These are phyloP conservation scores for Agastache rugosa DNA, from an alignment of 257 asterid species.

Conservation along the genomic window DNA sequence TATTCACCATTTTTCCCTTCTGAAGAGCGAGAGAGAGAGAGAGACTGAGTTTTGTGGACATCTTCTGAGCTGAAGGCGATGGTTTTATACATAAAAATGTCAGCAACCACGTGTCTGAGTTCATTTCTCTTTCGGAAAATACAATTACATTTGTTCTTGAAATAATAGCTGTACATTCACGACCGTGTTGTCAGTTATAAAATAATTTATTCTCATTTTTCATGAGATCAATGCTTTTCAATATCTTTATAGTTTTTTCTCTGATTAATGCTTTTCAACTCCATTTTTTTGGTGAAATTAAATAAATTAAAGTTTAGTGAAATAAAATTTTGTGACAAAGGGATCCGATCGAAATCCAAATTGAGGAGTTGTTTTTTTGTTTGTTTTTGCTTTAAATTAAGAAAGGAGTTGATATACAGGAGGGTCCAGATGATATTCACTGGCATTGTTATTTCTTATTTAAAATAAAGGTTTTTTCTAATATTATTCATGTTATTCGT, in stretches of 20 bases:
- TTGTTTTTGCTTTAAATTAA: no score
- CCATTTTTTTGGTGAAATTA: no score
- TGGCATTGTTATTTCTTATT: neutral
- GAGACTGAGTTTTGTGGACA: neutral
- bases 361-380: no score
- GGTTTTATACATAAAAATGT: conserved; percentile 9
- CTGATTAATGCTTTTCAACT: no score
- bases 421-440: neutral
- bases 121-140: neutral
- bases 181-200: neutral
- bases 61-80: neutral
- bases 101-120: neutral
- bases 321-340: neutral
- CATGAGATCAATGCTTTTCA: neutral
- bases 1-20: conserved; percentile 21
- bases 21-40: neutral
- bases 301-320: no score
- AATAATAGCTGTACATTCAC: neutral
- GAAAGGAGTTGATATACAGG: neutral
- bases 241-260: neutral
- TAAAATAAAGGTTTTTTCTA: neutral
- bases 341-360: no score
- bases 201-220: neutral
- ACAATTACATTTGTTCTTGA: neutral
- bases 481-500: neutral